These are phyloP conservation scores for Marasmius tenuissimus DNA, from an alignment of 1,284 basidiomycete species.

Conservation along the genomic window DNA sequence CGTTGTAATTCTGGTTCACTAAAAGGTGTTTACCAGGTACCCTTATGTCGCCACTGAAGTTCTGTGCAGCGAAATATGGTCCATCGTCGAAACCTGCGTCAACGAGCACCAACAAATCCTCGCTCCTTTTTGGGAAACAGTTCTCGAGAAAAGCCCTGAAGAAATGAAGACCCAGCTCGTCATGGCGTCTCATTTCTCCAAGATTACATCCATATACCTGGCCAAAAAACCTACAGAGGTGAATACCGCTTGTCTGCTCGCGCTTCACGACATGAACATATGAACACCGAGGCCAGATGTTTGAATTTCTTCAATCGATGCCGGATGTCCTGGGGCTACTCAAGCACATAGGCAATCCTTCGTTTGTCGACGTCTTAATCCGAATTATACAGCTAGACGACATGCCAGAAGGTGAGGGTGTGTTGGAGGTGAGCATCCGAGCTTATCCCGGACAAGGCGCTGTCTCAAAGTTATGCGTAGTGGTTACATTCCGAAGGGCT, in stretches of 20 bases:
- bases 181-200: slow-evolving; percentile 83
- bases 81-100: slow-evolving; percentile 89
- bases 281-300: slow-evolving; percentile 66
- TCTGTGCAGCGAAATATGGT: slow-evolving; percentile 94
- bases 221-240: slow-evolving; percentile 90
- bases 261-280: slow-evolving; percentile 25
- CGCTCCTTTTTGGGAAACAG: slow-evolving; percentile 90
- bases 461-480: slow-evolving; percentile 37
- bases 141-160: slow-evolving; percentile 76
- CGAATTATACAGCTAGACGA: slow-evolving; percentile 94
- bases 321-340: slow-evolving; percentile 84
- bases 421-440: slow-evolving; percentile 75
- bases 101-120: slow-evolving; percentile 71
- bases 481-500: slow-evolving; percentile 90
- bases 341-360: slow-evolving; percentile 84
- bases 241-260: slow-evolving; percentile 31
- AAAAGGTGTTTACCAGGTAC: slow-evolving; percentile 56
- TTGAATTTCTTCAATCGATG: slow-evolving; percentile 86
- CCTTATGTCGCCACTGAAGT: slow-evolving; percentile 96
- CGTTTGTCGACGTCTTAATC: slow-evolving; percentile 91
- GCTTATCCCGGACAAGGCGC: slow-evolving; percentile 23
- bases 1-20: slow-evolving; percentile 1
- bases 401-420: slow-evolving; percentile 75
- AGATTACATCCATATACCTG: slow-evolving; percentile 87
- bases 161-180: slow-evolving; percentile 77